Conservation (phyloP, 106 monocot species). For the Xerophyta viscosa region DNA sequence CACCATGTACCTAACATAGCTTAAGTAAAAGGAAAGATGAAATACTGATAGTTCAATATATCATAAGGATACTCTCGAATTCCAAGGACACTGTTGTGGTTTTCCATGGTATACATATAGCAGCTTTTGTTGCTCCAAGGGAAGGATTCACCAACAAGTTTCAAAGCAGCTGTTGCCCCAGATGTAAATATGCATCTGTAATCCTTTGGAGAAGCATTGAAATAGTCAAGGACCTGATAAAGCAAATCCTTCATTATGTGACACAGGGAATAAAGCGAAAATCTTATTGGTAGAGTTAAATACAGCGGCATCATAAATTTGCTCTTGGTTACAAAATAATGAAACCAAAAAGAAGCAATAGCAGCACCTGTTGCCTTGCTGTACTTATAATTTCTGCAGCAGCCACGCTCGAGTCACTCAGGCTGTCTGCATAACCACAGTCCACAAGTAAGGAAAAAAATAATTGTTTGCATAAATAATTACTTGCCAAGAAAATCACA, state of each 20-base stretch:
- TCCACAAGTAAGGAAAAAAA: too few species aligned
- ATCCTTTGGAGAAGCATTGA: conserved; percentile 83
- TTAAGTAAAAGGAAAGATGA: too few species aligned
- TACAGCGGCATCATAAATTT: too few species aligned
- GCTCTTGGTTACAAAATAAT: too few species aligned
- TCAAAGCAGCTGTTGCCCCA: conserved; percentile 84
- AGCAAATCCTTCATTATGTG: background rate
- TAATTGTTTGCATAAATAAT: too few species aligned
- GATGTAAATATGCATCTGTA: conserved; percentile 97
- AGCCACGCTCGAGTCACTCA: conserved; percentile 74
- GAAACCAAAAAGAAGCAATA: too few species aligned
- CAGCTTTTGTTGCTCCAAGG: conserved; percentile 89
- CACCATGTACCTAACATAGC: too few species aligned
- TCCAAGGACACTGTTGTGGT: conserved; percentile 98
- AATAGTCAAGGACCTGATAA: conserved; percentile 72
- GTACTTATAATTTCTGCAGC: conserved; percentile 53
- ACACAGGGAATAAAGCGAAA: too few species aligned
- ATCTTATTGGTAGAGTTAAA: too few species aligned
- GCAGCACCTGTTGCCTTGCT: conserved; percentile 79
- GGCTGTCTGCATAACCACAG: conserved; percentile 50
- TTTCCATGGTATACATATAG: conserved; percentile 87
- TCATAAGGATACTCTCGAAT: conserved; percentile 99
- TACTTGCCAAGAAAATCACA: too few species aligned
- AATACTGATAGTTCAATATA: too few species aligned
- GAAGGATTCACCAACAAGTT: conserved; percentile 86